Conservation (phyloP, 768 basidiomycete species). For the Suillus brevipes region DNA sequence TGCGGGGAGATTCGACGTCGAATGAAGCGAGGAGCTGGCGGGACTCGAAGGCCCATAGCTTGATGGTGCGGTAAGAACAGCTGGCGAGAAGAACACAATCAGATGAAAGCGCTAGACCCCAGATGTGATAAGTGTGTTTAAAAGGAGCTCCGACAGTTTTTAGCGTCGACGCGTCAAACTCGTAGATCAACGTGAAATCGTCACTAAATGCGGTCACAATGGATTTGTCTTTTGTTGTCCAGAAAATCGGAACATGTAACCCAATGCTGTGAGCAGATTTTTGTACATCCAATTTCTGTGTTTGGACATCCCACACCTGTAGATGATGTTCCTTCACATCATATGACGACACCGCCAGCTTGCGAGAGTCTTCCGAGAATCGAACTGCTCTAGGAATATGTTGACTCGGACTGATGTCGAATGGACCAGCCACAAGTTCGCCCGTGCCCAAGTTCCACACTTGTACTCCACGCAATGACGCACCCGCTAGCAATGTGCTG, state of each 20-base stretch:
- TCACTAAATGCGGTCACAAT: neutral
- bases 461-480: fast-evolving
- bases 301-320: neutral
- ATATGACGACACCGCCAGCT: neutral
- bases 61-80: neutral
- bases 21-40: neutral
- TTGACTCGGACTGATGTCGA: neutral
- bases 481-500: neutral
- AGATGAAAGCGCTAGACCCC: neutral
- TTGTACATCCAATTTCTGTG: neutral
- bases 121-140: fast-evolving
- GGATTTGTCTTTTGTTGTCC: neutral
- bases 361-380: neutral
- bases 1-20: neutral
- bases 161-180: neutral
- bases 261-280: neutral
- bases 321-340: fast-evolving
- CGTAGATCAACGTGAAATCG: neutral
- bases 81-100: neutral
- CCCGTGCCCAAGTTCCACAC: neutral
- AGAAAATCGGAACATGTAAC: neutral
- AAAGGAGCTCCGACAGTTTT: neutral
- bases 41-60: neutral
- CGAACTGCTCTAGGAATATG: neutral
- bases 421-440: neutral